Percentiles rank a stretch among this genome's conserved stretches.
Evolutionary conservation across 2,329 filamentous ascomycete genomes (phyloP).

Genomic region (Colletotrichum truncatum): DNA sequence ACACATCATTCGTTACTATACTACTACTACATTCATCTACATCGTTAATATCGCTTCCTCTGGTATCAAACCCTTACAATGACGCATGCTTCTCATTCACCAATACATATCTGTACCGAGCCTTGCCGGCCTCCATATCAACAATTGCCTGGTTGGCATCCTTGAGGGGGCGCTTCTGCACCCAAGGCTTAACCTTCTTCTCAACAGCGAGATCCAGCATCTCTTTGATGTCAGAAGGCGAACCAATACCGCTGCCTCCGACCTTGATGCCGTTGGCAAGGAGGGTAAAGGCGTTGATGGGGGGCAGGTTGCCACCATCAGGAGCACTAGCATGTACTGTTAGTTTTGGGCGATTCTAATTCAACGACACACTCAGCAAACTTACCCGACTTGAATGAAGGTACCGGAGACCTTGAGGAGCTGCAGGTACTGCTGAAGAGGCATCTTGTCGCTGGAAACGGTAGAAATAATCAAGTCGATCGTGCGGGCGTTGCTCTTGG

Average conservation of each 20-base stretch:
- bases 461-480: conserved; percentile 70
- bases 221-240: conserved; percentile 56
- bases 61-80: conserved; percentile 1
- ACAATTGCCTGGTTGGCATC: conserved; percentile 61
- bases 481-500: conserved; percentile 55
- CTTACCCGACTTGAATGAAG: conserved; percentile 36
- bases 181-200: conserved; percentile 62
- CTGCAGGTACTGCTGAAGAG: conserved; percentile 67
- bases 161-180: conserved; percentile 60
- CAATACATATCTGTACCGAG: conserved; percentile 52
- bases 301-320: conserved; percentile 50
- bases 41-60: conserved; percentile 4
- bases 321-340: conserved; percentile 49
- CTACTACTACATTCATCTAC: background rate
- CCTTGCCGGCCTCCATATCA: conserved; percentile 62
- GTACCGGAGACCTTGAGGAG: conserved; percentile 45
- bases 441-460: conserved; percentile 53
- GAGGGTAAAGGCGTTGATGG: conserved; percentile 62
- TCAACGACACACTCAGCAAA: background rate
- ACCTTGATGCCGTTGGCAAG: conserved; percentile 62
- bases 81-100: conserved; percentile 43
- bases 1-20: background rate
- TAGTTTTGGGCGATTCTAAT: background rate
- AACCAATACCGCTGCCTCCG: conserved; percentile 53
- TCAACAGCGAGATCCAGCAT: conserved; percentile 65